phyloP scores from a whole-genome alignment of 129 eudicot genomes.

The Mikania micrantha region DNA sequence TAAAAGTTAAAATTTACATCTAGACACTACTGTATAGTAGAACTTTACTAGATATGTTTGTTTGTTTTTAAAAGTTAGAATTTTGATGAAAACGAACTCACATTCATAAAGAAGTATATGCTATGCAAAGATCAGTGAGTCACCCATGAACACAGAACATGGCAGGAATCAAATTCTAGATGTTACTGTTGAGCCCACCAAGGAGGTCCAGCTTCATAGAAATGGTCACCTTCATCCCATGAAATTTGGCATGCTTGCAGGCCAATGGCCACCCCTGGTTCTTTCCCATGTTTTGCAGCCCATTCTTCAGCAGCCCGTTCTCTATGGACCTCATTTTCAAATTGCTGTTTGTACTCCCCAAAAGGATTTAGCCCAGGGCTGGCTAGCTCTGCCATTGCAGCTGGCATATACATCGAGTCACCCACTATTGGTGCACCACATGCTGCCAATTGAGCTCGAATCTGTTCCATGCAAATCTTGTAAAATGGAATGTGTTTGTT shows the following conservation, averaged over 20 bases:
- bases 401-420: slow-evolving; percentile 90
- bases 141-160: neutral
- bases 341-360: slow-evolving; percentile 40
- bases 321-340: slow-evolving; percentile 42
- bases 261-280: slow-evolving; percentile 73
- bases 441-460: slow-evolving; percentile 90
- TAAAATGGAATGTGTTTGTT: neutral
- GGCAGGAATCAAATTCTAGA: neutral
- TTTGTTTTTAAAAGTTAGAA: neutral
- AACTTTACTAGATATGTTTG: too few relatives aligned
- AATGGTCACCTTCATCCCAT: slow-evolving; percentile 75
- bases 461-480: slow-evolving; percentile 23
- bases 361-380: slow-evolving; percentile 63
- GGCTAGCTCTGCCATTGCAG: slow-evolving; percentile 52
- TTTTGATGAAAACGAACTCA: neutral
- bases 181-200: slow-evolving; percentile 62
- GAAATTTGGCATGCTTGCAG: slow-evolving; percentile 93
- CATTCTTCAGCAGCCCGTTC: slow-evolving; percentile 57
- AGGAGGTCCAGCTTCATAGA: slow-evolving; percentile 74
- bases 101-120: neutral
- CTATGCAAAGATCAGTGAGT: neutral
- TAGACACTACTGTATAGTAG: too few relatives aligned
- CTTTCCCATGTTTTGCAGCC: slow-evolving; percentile 81
- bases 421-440: slow-evolving; percentile 93
- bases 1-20: neutral